Base-by-base conservation (phyloP, 768 basidiomycete species). In the Auricularia sp. region DNA sequence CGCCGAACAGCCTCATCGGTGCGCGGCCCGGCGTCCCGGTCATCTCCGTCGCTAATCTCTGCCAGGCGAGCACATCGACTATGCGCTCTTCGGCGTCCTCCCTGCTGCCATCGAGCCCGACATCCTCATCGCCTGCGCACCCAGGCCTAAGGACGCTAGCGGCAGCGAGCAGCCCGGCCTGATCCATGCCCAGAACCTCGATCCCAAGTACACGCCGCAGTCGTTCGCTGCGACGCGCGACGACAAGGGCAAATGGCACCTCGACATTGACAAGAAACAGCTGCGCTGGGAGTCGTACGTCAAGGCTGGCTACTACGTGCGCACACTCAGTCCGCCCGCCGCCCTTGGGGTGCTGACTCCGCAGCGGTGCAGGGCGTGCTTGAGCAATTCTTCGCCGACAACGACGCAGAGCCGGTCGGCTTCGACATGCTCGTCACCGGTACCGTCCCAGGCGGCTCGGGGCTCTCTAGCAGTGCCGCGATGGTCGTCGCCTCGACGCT, bases 401-500 rank as follows among this genome's bases (percentile, higher is more conserved):
- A 68, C 7, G 56, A 59, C 6, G 56, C 56, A 29, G 39, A 45
- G 21, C 88, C 88, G 11, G 74, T 81, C 14, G 82, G 86, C 3
- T 83, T 89, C n/a, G 85, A 94, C 68, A 69, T 93, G 10, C 79
- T 94, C 3, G 84, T 92, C 11, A 85, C 86, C 0, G 94, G 94
- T 1, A 83, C 87, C 11, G 88, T 97, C 2, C 94, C 94, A 0
- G 83, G 90, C 2, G 94, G 93, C 0, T 89, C 90, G 0, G 94
- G 94, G 0, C 77, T 96, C 3, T 92, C 90, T 6, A 92, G 90
- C 14, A 92, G 90, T 68, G 90, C 92, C 0, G 94, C 94, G 0
- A 89, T 96, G 85, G 91, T 94, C 39, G 91, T 95, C 29, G 89
- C 90, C 0, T 90, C 89, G 47, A 89, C 92, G 0, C 78, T 95